Base-by-base conservation (phyloP, 1,284 basidiomycete species). In the Pseudozyma sp. region DNA sequence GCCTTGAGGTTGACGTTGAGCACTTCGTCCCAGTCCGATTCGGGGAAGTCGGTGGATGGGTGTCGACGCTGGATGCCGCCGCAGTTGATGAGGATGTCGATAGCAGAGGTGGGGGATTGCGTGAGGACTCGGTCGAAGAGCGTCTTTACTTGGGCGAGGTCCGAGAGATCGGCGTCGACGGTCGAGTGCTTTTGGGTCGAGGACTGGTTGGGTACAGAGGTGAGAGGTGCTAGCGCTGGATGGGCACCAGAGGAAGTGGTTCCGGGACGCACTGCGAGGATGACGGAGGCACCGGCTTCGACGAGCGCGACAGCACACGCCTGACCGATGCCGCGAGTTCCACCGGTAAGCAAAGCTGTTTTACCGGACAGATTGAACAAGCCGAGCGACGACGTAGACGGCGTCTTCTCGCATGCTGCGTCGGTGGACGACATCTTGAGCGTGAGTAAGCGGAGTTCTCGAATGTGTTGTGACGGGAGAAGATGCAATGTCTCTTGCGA, bases 1-100 rank as follows among this genome's bases (percentile, higher is more conserved):
- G 75, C 37, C 37, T 79, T 80, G 50, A 80, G 75, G 54, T 80
- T 80, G 59, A 80, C 79, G 60, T 78, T 72, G 63, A 80, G 58
- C 34, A 80, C 78, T 51, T 94, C 92, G 82, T 95, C 90, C 94
- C 94, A 97, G 84, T 95, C 92, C 49, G 87, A 85, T 84, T 96
- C 94, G 40, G 89, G 87, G 85, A 97, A 97, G 78, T 90, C 88
- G 77, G 93, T 89, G 44, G 78, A 66, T 3, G 75, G 68, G 40
- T 70, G 66, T 8, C 78, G 66, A 17, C 78, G 53, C 85, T 97
- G 94, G 79, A 97, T 97, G 50, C 94, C 95, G 58, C 92, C 95
- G 84, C 94, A 97, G 86, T 97, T 96, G 84, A 97, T 89, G 49
- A 97, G 89, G 75, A 97, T 88, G 84, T 97, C 90, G 73, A 97